Evolutionary conservation across 2,329 filamentous ascomycete genomes (phyloP), one percentile per base, ranked within the genome.

Genomic region (Pyrenochaeta sp.): DNA sequence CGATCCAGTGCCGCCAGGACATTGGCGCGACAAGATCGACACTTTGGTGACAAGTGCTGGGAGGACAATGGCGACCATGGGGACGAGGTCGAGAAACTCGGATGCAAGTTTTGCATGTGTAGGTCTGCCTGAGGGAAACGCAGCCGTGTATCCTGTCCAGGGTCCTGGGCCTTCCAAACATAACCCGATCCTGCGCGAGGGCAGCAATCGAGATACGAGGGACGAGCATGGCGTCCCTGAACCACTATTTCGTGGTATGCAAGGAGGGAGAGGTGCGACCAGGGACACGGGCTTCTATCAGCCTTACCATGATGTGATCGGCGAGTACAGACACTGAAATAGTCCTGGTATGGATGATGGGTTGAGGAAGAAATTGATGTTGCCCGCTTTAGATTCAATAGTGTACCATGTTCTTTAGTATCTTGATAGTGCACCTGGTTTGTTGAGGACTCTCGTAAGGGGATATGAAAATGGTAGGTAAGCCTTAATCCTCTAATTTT

Each of bases 41-140:
- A 35, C 31, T 30, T 23, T 53, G 10, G 20, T 36, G 15, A 26
- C 29, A 22, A 20, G 30, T 22, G 26, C 31, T 30, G 24, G 41
- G 28, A 26, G 42, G 28, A 19, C 30, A 23, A 17, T 35, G 20
- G 28, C 7, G 23, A 22, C 28, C 8, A 42, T 7, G 36, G 38
- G 13, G 19, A 48, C 24, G 38, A 52, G 51, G 36, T 45, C 50
- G 15, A 48, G 30, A 14, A 43, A 35, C 18, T 61, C 53, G 10
- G 55, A 54, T 35, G 35, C 39, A 11, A 63, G 59, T 35, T 64
- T 64, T 43, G 36, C 11, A 7, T 64, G 61, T 29, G 51, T 44
- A 38, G 62, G 62, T 6, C 4, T 62, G 20, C 7, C 19, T 14
- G 32, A 37, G 8, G 20, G 11, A 15, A 10, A 3, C n/a, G n/a